Percentiles rank a stretch among this genome's conserved stretches.
phyloP scores from a whole-genome alignment of 2,329 filamentous ascomycete genomes.

The Decorospora gaudefroyi region DNA sequence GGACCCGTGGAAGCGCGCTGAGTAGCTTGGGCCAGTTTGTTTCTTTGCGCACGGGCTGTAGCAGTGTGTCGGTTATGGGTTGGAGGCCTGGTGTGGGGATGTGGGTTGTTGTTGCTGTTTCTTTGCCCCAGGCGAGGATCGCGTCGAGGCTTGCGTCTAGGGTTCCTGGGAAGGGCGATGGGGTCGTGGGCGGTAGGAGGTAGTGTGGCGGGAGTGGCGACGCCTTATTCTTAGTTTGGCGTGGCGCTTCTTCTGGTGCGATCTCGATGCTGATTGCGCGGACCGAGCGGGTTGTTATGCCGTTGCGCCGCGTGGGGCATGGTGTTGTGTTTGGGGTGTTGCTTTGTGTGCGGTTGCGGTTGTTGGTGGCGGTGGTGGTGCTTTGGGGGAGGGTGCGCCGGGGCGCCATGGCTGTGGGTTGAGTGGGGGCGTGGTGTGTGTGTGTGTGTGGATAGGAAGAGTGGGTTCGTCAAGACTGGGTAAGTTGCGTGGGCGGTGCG shows the following conservation, averaged over 20 bases:
- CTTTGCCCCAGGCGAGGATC: conserved; percentile 20
- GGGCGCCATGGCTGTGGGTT: too few relatives aligned
- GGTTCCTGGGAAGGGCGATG: conserved; percentile 30
- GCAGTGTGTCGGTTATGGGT: conserved; percentile 12
- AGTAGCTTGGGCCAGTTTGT: conserved; percentile 25
- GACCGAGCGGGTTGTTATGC: too few relatives aligned
- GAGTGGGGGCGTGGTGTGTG: too few relatives aligned
- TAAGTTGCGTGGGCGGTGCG: too few relatives aligned
- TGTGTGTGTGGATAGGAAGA: too few relatives aligned
- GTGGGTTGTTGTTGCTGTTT: not conserved
- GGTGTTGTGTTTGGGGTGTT: conserved; percentile 11
- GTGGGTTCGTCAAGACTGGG: too few relatives aligned
- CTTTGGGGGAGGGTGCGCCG: too few relatives aligned
- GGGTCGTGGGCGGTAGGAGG: conserved; percentile 24
- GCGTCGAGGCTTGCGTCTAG: conserved; percentile 31
- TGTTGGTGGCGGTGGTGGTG: too few relatives aligned
- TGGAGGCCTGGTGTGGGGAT: too few relatives aligned
- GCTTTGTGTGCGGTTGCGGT: conserved; percentile 17
- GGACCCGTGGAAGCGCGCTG: not conserved
- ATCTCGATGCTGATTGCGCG: not conserved
- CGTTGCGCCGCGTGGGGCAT: not conserved
- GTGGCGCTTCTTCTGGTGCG: not conserved
- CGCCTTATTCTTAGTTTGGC: not conserved
- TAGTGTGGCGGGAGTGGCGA: conserved; percentile 12
- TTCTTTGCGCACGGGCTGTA: conserved; percentile 1